Base-by-base conservation (phyloP, 257 asterid genomes). In the Galeopsis tetrahit region DNA sequence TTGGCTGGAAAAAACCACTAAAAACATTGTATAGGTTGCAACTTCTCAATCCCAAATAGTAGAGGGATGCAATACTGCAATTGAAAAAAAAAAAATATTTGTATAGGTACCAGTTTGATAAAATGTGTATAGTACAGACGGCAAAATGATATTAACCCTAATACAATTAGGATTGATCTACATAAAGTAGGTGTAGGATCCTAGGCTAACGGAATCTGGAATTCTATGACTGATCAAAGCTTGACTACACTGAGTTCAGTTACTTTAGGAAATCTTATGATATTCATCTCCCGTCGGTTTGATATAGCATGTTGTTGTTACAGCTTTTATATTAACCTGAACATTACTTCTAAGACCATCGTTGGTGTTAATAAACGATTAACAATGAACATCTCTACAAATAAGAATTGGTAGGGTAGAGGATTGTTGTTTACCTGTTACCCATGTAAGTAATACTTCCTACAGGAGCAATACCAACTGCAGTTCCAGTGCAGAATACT, bases 401-500 rank as follows among this genome's bases (percentile, higher is more conserved):
- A 46, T 49, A 55, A 13, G 38, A 43, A 57, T 7, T 21, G 68
- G 35, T 32, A 64, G 39, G 43, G 13, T 43, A 4, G 9, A 35
- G 58, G 67, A n/a, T 5, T 36, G 52, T 10, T 63, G 51, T 53
- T 39, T 77, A 92, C 97, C 89, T 87, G 68, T 82, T 82, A 13
- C 83, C 92, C 79, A 74, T 63, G 82, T 85, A 84, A 1, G 96
- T 81, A 17, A 91, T 74, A 32, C 92, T 93, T 52, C 97, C 98
- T 11, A 91, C 97, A 0, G 91, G 83, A 28, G 93, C 93, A 85
- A 93, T 86, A 39, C 87, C 91, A 32, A 89, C 98, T 9, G 98
- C 98, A 17, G 98, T 93, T 72, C 98, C 98, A 0, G 97, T 90
- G 82, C 98, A 90, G 77, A 93, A 93, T 21, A 87, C 96, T 82